Evolutionary conservation across 495 filamentous ascomycete species (phyloP).

Genomic region (Aspergillus sclerotiicarbonarius): DNA sequence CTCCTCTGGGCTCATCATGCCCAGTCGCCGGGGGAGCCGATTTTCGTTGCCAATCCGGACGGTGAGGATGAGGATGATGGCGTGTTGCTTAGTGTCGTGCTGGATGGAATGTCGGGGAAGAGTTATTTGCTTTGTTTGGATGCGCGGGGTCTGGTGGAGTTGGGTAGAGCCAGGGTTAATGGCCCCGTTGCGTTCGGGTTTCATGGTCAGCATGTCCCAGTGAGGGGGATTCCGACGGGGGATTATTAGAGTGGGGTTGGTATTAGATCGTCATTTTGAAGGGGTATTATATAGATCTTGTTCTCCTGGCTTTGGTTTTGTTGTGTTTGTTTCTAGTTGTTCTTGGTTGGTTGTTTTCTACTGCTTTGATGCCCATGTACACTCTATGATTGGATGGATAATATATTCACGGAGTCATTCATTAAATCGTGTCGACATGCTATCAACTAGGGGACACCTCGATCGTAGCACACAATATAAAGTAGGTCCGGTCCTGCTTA

Average conservation of each 20-base stretch:
- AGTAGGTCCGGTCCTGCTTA: too few relatives aligned
- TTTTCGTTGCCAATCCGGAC: constrained; percentile 59
- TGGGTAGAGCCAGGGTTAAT: constrained; percentile 63
- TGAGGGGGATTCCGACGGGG: constrained; percentile 28
- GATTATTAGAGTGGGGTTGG: constrained; percentile 30
- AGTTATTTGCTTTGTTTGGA: constrained; percentile 72
- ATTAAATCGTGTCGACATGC: too few relatives aligned
- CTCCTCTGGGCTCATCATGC: constrained; percentile 56
- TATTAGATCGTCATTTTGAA: too few relatives aligned
- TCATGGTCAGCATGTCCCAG: constrained; percentile 61
- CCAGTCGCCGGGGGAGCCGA: constrained; percentile 71
- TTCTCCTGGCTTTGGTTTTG: too few relatives aligned
- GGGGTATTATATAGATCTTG: too few relatives aligned
- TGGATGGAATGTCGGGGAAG: constrained; percentile 59
- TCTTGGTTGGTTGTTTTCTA: too few relatives aligned
- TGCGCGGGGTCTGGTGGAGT: constrained; percentile 62
- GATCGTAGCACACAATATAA: too few relatives aligned
- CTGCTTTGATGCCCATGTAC: too few relatives aligned
- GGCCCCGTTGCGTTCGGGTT: constrained; percentile 66
- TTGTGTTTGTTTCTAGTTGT: too few relatives aligned
- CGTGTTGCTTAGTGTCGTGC: constrained; percentile 66
- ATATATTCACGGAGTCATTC: too few relatives aligned
- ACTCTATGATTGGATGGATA: too few relatives aligned
- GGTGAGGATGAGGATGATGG: constrained; percentile 60
- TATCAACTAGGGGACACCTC: too few relatives aligned